These are phyloP conservation scores for Salix arbutifolia DNA, from an alignment of 345 rosid genomes.

Conservation along the genomic window DNA sequence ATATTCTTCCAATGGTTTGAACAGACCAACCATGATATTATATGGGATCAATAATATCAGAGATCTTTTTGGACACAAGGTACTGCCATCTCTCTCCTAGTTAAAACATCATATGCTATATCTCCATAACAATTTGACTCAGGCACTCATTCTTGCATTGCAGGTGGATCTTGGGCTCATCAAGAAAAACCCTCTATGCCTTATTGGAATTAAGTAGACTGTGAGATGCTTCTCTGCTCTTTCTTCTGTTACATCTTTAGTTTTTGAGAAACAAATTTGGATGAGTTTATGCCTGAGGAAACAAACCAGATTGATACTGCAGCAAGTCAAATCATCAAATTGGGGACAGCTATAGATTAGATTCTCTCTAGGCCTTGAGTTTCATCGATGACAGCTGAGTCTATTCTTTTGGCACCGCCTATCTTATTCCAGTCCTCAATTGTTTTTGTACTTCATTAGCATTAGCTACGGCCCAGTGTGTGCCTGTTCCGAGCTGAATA, in stretches of 20 bases:
- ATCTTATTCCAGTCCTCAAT: background rate
- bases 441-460: background rate
- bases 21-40: constrained; percentile 91
- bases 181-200: constrained; percentile 68
- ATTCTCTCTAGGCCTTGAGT: too few relatives aligned
- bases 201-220: constrained; percentile 48
- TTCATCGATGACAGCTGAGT: background rate
- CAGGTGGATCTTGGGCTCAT: constrained; percentile 89
- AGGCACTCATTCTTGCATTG: background rate
- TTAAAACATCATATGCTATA: background rate
- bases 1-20: constrained; percentile 5
- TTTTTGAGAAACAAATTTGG: background rate
- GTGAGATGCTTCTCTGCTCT: background rate
- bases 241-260: background rate
- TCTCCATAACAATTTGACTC: background rate
- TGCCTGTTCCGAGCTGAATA: too few relatives aligned
- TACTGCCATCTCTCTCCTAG: constrained; percentile 19
- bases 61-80: constrained; percentile 97
- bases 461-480: background rate
- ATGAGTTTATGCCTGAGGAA: background rate
- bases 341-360: too few relatives aligned
- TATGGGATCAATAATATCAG: constrained; percentile 74
- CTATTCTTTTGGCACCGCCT: background rate
- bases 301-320: background rate
- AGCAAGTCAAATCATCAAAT: background rate